Conservation (phyloP, 1,284 basidiomycete species). For the Cerioporus squamosus region DNA sequence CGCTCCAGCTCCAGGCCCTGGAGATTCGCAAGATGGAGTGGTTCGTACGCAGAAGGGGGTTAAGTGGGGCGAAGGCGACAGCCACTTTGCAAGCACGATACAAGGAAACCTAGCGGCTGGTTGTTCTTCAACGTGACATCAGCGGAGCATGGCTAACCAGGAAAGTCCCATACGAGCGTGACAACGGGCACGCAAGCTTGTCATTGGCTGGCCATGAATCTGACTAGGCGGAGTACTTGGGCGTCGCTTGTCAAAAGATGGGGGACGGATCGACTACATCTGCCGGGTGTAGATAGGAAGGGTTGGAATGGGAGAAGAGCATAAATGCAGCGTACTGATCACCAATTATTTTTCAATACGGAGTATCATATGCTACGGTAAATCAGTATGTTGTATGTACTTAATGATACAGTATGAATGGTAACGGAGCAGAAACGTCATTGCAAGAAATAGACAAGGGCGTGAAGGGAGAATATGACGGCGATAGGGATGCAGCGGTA, state of each 20-base stretch:
- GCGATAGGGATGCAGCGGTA: slow-evolving; percentile 19
- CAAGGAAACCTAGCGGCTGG: too few species aligned
- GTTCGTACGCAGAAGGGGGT: neutral
- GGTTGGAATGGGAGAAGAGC: too few species aligned
- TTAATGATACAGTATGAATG: slow-evolving; percentile 24
- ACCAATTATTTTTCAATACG: slow-evolving; percentile 20
- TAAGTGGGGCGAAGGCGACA: neutral
- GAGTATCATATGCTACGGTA: slow-evolving; percentile 22
- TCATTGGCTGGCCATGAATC: slow-evolving; percentile 10
- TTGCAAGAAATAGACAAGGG: neutral
- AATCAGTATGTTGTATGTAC: slow-evolving; percentile 18
- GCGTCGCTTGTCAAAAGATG: neutral
- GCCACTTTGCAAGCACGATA: neutral
- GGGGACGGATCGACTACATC: too few species aligned
- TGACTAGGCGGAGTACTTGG: too few species aligned
- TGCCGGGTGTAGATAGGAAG: neutral
- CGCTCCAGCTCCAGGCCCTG: slow-evolving; percentile 1
- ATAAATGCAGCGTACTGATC: neutral
- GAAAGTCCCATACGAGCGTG: slow-evolving; percentile 4
- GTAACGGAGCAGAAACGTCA: slow-evolving; percentile 1
- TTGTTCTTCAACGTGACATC: too few species aligned
- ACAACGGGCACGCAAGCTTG: slow-evolving; percentile 9
- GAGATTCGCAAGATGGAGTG: slow-evolving; percentile 14
- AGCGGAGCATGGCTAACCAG: too few species aligned
- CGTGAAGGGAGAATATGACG: neutral